Conservation (phyloP, 495 filamentous ascomycete genomes). For the Hypomontagnella monticulosa region DNA sequence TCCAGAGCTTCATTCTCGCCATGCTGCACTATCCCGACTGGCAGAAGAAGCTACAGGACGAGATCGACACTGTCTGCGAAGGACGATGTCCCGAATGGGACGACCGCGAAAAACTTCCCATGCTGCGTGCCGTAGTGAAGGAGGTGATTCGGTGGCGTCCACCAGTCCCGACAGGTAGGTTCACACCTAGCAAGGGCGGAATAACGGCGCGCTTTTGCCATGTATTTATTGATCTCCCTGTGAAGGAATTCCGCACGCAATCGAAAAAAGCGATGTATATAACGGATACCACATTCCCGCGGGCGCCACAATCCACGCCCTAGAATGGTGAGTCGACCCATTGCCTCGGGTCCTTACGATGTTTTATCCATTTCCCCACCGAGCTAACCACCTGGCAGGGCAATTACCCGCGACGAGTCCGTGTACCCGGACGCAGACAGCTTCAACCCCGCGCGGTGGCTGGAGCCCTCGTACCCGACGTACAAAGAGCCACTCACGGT, state of each 20-base stretch:
- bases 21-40: conserved; percentile 69
- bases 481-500: conserved; percentile 63
- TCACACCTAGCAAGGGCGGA: background rate
- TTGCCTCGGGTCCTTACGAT: background rate
- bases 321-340: conserved; percentile 57
- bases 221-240: background rate
- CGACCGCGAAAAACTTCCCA: conserved; percentile 56
- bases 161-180: conserved; percentile 58
- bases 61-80: conserved; percentile 62
- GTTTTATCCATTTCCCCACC: background rate
- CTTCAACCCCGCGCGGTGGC: conserved; percentile 65
- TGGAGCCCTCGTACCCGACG: conserved; percentile 61
- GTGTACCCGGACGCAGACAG: conserved; percentile 69
- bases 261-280: conserved; percentile 64
- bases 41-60: conserved; percentile 61
- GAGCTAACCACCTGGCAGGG: conserved; percentile 60
- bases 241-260: conserved; percentile 63
- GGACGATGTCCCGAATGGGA: conserved; percentile 60
- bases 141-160: conserved; percentile 71
- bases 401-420: conserved; percentile 67
- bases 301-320: conserved; percentile 65
- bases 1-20: conserved; percentile 67
- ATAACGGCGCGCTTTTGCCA: no score
- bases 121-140: conserved; percentile 66
- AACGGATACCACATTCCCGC: conserved; percentile 65